Evolutionary conservation across 768 basidiomycete genomes (phyloP), one percentile per base, ranked within the genome.

Genomic region (Phaffia tasmanica): DNA sequence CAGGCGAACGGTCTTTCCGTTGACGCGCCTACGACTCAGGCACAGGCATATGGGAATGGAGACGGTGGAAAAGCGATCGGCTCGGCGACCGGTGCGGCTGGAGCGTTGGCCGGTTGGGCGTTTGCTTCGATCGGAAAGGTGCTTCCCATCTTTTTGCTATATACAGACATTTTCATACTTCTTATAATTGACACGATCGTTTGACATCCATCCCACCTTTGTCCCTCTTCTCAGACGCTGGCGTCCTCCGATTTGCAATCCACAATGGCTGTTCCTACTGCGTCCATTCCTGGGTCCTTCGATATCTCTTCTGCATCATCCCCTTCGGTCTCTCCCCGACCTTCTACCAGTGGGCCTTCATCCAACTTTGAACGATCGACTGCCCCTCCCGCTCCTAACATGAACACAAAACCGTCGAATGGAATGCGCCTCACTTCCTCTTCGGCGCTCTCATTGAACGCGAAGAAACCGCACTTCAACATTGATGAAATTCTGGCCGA

Each of bases 91-190:
- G 92, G 91, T 0, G 93, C 92, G 2, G 94, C 93, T 21, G 86
- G 88, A 9, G 87, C 86, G 21, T 78, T 99, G 3, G 93, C 94
- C 18, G 90, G 92, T 7, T 98, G 94, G 94, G 94, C 94, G 1
- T 89, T 97, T 53, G 87, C 90, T 4, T 91, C 88, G 0, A 72
- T 97, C 0, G 85, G 87, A 30, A 92, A 85, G 78, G 88, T 87
- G 80, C 88, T 87, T 62, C 35, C 78, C 63, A 18, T 50, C 58
- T 11, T 21, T 5, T 16, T 56, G 25, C 11, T 23, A 5, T 61
- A 30, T 27, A 64, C 19, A 42, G 11, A 19, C 27, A 25, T 23
- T 23, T 55, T 32, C 4, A 32, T n/a, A 25, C 29, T 58, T 1
- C 47, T n/a, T 58, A 16, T 21, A 30, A 11, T 48, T 51, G 18